phyloP scores from a whole-genome alignment of 139 green algal genomes.

The Haematococcus sp. region DNA sequence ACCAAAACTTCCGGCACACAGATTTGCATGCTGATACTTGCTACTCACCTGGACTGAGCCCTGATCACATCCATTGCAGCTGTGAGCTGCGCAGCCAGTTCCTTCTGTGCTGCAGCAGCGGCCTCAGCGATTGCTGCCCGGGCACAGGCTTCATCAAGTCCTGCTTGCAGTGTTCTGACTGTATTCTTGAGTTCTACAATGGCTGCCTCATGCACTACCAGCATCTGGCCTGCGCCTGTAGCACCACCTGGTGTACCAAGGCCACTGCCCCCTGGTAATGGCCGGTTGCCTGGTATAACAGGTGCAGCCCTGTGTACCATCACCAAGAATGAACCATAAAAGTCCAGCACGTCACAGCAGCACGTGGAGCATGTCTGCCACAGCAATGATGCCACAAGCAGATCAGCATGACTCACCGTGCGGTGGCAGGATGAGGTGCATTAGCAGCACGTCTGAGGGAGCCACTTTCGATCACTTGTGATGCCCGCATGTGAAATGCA shows the following conservation, averaged over 20 bases:
- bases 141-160: neutral
- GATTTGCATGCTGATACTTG: neutral
- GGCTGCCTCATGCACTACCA: conserved; percentile 1
- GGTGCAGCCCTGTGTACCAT: neutral
- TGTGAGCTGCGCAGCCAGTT: neutral
- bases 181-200: neutral
- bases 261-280: neutral
- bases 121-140: neutral
- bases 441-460: no score
- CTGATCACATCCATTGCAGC: neutral
- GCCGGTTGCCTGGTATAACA: neutral
- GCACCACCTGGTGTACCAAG: neutral
- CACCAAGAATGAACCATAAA: no score
- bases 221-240: neutral
- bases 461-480: no score
- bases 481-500: neutral
- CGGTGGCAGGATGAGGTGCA: no score
- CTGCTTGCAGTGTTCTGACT: neutral
- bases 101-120: neutral
- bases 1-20: neutral
- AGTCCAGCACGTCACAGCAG: no score
- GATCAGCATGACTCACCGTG: no score
- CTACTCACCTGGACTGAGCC: neutral
- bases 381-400: no score
- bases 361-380: no score